Conservation (phyloP, 768 basidiomycete species). For the Kwoniella europaea region DNA sequence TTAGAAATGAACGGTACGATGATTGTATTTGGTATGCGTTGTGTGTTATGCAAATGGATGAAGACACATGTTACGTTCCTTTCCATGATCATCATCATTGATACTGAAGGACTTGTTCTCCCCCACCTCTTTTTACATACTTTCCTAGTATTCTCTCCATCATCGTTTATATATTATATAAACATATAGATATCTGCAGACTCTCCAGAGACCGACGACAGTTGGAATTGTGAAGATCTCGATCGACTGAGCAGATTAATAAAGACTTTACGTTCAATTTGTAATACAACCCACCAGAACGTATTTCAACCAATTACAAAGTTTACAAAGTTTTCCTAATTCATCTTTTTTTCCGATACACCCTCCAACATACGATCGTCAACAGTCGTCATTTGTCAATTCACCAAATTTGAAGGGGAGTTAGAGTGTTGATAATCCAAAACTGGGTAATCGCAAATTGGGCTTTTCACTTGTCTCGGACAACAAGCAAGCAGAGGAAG, state of each 20-base stretch:
- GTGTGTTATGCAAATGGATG: too few relatives aligned
- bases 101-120: not conserved
- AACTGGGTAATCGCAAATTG: not conserved
- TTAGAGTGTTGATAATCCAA: too few relatives aligned
- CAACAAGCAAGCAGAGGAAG: not conserved
- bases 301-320: not conserved
- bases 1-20: too few relatives aligned
- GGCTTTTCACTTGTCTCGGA: not conserved
- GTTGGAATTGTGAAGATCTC: not conserved
- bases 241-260: not conserved
- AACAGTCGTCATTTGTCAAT: not conserved
- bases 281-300: not conserved
- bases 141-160: not conserved
- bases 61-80: not conserved
- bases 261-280: not conserved
- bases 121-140: not conserved
- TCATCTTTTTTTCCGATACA: not conserved
- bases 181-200: not conserved
- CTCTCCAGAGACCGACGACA: too few relatives aligned
- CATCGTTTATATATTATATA: not conserved
- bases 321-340: not conserved
- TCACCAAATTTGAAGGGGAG: not conserved
- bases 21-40: too few relatives aligned
- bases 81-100: not conserved
- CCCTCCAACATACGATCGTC: not conserved